Evolutionary conservation across 192 early-diverging fungal genomes (phyloP), one percentile per base, ranked within the genome.

Genomic region (Ambispora gerdemannii): DNA sequence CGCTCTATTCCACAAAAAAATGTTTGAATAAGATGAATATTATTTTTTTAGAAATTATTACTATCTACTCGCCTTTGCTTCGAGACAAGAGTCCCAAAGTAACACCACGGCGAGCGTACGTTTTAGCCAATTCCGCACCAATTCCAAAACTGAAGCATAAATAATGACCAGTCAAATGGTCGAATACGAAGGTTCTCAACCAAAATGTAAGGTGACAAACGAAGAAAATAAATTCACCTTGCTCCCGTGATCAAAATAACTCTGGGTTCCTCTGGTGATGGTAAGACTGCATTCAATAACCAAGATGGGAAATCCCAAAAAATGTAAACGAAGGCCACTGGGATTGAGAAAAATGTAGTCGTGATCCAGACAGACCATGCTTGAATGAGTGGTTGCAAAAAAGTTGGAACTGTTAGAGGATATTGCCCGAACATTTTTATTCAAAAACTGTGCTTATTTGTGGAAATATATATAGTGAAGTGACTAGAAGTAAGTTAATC

Each of bases 61-160:
- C n/a, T n/a, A n/a, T n/a, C n/a, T n/a, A n/a, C n/a, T n/a, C n/a
- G n/a, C n/a, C n/a, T 67, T 66, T 32, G 27, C 58, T 51, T 10
- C 50, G 32, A 31, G 19, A 63, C 6, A 73, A 32, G 31, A 73
- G 33, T 13, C 63, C 63, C 17, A 73, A 50, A 49, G 51, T 67
- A 17, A 73, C 72, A 30, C 52, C 34, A 24, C 50, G 72, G 20
- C 24, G 35, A 20, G 71, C 51, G 67, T 73, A 73, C 11, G 51
- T 32, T 20, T 25, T 4, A 4, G 72, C 72, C 22, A 73, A 24
- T 27, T 24, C 28, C 0, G 43, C 63, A 4, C 72, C 72, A 20
- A 73, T 73, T 25, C 72, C 62, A 28, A 50, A 67, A 17, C 72
- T 73, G n/a, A n/a, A n/a, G n/a, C n/a, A n/a, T n/a, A n/a, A n/a